Evolutionary conservation across 495 filamentous ascomycete genomes (phyloP), one percentile per base, ranked within the genome.

Genomic region (Talaromyces liani): DNA sequence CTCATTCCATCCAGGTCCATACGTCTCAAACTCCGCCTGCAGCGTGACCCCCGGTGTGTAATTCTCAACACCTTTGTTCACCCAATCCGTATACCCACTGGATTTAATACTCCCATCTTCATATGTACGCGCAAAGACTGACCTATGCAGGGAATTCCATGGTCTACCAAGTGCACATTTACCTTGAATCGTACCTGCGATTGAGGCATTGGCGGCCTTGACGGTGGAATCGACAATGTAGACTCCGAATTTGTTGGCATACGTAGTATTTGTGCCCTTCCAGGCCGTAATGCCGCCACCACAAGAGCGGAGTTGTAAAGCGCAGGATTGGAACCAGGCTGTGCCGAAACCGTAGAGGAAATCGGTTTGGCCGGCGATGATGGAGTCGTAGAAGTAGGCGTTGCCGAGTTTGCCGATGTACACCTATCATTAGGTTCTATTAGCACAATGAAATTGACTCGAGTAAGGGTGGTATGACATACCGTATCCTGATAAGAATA

Each of bases 211-310:
- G 58, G 79, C 82, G 0, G 80, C 80, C 3, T 69, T 66, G 27
- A 85, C 71, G 34, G 66, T 71, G 24, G 79, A 82, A 61, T 81
- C 75, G 45, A 77, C 72, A 64, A 88, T 81, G 71, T 87, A 88
- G 18, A 85, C 76, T 29, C 85, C 85, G 72, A 85, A 88, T 62
- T 84, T 85, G 71, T 88, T 88, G 6, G 66, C 66, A 63, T 82
- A 85, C 24, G 83, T 86, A 0, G 84, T 87, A 70, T 88, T 88
- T 1, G 80, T 84, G 14, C 84, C 85, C 61, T 88, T 88, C 85
- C 84, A 87, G 6, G 84, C 84, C n/a, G 83, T 86, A 56, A 87
- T 80, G 55, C 85, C 84, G 63, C 85, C 84, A 27, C 84, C 85
- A 67, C 84, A 87, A 59, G 70, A 69, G 33, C 85, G 79, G 27